phyloP scores from a whole-genome alignment of 441 rosid genomes.

The Dalechampia spathulata region DNA sequence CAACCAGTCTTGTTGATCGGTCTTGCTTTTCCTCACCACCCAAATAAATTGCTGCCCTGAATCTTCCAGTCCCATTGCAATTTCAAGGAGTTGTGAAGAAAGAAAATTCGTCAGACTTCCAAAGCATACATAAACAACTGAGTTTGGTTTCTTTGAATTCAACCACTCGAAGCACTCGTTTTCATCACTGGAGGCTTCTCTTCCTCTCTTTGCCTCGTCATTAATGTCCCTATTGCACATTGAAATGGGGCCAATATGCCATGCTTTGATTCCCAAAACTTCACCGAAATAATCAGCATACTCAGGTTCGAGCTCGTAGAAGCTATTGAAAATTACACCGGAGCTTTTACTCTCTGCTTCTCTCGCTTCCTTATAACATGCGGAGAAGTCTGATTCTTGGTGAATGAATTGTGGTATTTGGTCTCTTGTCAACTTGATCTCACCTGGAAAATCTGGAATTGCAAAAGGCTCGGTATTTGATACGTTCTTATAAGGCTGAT shows the following conservation, averaged over 20 bases:
- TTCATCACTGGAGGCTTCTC: conserved; percentile 28
- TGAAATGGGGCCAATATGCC: conserved; percentile 61
- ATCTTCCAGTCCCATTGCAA: conserved; percentile 46
- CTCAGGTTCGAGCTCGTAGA: conserved; percentile 47
- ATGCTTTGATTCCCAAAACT: conserved; percentile 39
- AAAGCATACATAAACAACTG: conserved; percentile 52
- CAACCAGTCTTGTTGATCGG: conserved; percentile 27
- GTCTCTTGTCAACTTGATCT: neutral
- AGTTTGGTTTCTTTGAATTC: conserved; percentile 35
- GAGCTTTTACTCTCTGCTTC: conserved; percentile 25
- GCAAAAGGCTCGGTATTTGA: conserved; percentile 38
- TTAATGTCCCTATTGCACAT: conserved; percentile 29
- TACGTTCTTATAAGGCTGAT: conserved; percentile 37
- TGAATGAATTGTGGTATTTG: neutral
- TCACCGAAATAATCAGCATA: conserved; percentile 43
- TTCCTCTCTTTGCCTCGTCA: conserved; percentile 39
- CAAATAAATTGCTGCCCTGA: conserved; percentile 51
- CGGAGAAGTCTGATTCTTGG: neutral
- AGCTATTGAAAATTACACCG: conserved; percentile 54
- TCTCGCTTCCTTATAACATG: neutral
- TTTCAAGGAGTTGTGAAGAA: conserved; percentile 36
- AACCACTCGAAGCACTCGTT: conserved; percentile 56
- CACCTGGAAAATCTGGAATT: conserved; percentile 24
- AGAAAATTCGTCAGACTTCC: conserved; percentile 30
- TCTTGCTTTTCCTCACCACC: conserved; percentile 32